These are phyloP conservation scores for Botryosphaeria agaves DNA, from an alignment of 2,329 filamentous ascomycete species.

Conservation along the genomic window DNA sequence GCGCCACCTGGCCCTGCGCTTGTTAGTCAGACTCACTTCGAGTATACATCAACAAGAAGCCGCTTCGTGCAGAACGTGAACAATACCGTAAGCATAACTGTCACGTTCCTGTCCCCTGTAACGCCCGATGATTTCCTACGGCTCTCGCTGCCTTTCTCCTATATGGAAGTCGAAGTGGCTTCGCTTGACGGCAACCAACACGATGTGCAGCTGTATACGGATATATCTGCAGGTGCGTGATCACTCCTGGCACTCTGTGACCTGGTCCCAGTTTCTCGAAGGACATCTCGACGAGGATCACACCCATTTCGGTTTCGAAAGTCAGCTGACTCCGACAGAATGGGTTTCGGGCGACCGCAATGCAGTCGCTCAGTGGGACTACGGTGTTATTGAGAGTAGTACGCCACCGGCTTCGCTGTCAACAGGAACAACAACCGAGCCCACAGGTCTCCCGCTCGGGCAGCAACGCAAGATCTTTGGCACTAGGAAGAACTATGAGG, in stretches of 20 bases:
- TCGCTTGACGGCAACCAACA: slow-evolving; percentile 46
- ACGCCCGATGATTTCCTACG: slow-evolving; percentile 66
- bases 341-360: slow-evolving; percentile 48
- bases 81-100: slow-evolving; percentile 29
- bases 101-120: slow-evolving; percentile 60
- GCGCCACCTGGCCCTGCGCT: slow-evolving; percentile 26
- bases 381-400: slow-evolving; percentile 17
- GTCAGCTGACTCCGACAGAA: slow-evolving; percentile 29
- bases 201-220: slow-evolving; percentile 52
- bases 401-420: slow-evolving; percentile 2
- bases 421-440: slow-evolving; percentile 1
- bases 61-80: slow-evolving; percentile 50
- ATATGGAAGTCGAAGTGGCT: slow-evolving; percentile 45
- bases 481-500: background rate
- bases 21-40: slow-evolving; percentile 44
- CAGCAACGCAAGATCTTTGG: background rate
- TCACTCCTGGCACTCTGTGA: no score
- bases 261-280: no score
- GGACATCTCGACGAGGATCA: no score
- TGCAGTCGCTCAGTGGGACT: slow-evolving; percentile 44
- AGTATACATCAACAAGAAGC: slow-evolving; percentile 57
- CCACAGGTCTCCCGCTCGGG: background rate
- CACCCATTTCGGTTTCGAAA: no score
- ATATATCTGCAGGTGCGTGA: slow-evolving; percentile 48
- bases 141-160: slow-evolving; percentile 69